These are phyloP conservation scores for Hortaea sp. DNA, from an alignment of 2,329 filamentous ascomycete genomes.

Conservation along the genomic window DNA sequence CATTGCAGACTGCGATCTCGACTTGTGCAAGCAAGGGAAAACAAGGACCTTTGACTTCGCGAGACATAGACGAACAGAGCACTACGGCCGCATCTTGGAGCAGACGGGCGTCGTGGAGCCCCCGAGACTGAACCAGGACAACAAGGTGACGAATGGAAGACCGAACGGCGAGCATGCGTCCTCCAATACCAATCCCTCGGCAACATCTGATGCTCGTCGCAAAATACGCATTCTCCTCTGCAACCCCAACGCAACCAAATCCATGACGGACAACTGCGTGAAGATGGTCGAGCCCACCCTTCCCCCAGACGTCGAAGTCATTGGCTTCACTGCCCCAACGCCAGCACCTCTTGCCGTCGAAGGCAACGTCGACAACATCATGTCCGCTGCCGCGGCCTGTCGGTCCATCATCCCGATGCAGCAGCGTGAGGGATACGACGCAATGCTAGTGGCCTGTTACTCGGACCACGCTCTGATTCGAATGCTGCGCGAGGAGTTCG, in stretches of 20 bases:
- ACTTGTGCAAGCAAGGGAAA: constrained; percentile 36
- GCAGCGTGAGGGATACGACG: constrained; percentile 30
- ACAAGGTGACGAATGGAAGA: not conserved
- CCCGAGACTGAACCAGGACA: constrained; percentile 5
- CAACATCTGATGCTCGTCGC: not conserved
- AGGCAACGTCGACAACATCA: constrained; percentile 39
- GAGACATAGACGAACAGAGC: constrained; percentile 32
- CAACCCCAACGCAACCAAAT: constrained; percentile 39
- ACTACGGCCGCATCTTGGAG: constrained; percentile 28
- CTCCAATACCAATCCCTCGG: not conserved
- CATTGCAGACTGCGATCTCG: constrained; percentile 40
- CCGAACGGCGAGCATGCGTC: not conserved
- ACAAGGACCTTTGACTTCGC: constrained; percentile 34
- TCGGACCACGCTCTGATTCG: constrained; percentile 38
- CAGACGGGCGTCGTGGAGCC: constrained; percentile 30
- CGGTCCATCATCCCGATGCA: constrained; percentile 37
- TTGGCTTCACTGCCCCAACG: constrained; percentile 41
- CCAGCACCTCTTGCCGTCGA: constrained; percentile 43
- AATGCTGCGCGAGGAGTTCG: constrained; percentile 38
- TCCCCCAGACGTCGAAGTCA: constrained; percentile 37
- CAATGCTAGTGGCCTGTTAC: constrained; percentile 42
- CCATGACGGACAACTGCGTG: constrained; percentile 41
- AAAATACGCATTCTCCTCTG: constrained; percentile 35
- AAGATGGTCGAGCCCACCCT: constrained; percentile 33
- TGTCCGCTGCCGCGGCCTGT: constrained; percentile 40